Conservation (phyloP, 768 basidiomycete species). For the Galerina marginata region DNA sequence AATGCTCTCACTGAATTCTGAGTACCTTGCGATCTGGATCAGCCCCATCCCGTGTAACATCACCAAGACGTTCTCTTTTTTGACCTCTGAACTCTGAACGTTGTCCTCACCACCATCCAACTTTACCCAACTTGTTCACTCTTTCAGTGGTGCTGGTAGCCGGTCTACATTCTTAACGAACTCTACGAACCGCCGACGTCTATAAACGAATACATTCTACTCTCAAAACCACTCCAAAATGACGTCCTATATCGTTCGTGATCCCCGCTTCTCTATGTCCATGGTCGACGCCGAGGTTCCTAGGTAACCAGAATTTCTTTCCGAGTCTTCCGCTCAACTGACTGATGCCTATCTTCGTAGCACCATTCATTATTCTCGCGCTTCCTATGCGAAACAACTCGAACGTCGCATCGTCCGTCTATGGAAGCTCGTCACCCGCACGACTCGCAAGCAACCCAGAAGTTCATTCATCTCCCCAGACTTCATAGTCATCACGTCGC, state of each 20-base stretch:
- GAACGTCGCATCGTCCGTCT: constrained; percentile 62
- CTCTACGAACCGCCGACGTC: not conserved
- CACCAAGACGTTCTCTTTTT: constrained; percentile 8
- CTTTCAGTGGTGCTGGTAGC: constrained; percentile 25
- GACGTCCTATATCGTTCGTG: constrained; percentile 29
- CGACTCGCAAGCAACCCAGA: constrained; percentile 55
- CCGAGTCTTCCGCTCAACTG: not conserved
- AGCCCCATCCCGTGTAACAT: constrained; percentile 20
- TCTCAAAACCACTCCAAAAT: not conserved
- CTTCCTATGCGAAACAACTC: constrained; percentile 49
- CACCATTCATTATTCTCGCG: constrained; percentile 16
- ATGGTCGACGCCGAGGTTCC: constrained; percentile 24
- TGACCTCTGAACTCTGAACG: constrained; percentile 4
- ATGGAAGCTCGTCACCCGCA: constrained; percentile 67
- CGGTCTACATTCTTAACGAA: constrained; percentile 16
- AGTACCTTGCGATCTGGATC: constrained; percentile 33
- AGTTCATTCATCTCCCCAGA: constrained; percentile 61
- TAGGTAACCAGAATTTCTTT: constrained; percentile 9
- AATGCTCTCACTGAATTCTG: not conserved
- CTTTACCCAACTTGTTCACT: constrained; percentile 23
- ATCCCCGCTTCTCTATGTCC: constrained; percentile 38
- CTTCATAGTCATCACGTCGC: constrained; percentile 64
- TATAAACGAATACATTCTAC: constrained; percentile 1
- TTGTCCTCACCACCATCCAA: constrained; percentile 14
- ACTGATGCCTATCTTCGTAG: constrained; percentile 6